phyloP scores from a whole-genome alignment of 805 yeast species.

The Alloascoidea hylecoeti region DNA sequence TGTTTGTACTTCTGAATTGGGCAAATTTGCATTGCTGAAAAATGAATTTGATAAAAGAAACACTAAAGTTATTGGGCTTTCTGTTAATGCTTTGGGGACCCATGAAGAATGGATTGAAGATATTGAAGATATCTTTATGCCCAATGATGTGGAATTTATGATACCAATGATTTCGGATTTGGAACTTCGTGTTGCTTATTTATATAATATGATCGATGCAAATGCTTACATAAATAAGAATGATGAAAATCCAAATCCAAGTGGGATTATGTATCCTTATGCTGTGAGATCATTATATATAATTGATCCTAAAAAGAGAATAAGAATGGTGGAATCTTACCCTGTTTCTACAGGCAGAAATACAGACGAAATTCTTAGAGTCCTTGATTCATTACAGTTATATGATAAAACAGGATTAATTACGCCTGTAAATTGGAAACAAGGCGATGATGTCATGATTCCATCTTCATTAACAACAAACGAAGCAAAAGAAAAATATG shows the following conservation, averaged over 20 bases:
- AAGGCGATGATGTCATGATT: constrained; percentile 83
- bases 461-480: constrained; percentile 77
- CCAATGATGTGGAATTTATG: constrained; percentile 52
- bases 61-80: constrained; percentile 79
- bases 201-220: constrained; percentile 81
- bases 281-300: constrained; percentile 88
- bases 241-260: constrained; percentile 36
- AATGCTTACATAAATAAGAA: constrained; percentile 71
- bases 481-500: constrained; percentile 70
- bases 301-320: constrained; percentile 82
- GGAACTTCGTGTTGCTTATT: constrained; percentile 69
- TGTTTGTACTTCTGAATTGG: constrained; percentile 91
- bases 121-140: constrained; percentile 68
- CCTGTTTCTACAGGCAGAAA: constrained; percentile 95
- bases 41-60: constrained; percentile 78
- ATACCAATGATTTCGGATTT: constrained; percentile 90
- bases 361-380: constrained; percentile 85
- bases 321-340: constrained; percentile 74
- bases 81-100: constrained; percentile 70
- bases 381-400: constrained; percentile 72
- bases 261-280: constrained; percentile 61
- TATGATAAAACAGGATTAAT: constrained; percentile 73
- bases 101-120: constrained; percentile 85
- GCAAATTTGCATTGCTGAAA: constrained; percentile 83
- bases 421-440: constrained; percentile 86